Conservation (phyloP, 2,329 filamentous ascomycete species). For the Penicillium griseofulvum region DNA sequence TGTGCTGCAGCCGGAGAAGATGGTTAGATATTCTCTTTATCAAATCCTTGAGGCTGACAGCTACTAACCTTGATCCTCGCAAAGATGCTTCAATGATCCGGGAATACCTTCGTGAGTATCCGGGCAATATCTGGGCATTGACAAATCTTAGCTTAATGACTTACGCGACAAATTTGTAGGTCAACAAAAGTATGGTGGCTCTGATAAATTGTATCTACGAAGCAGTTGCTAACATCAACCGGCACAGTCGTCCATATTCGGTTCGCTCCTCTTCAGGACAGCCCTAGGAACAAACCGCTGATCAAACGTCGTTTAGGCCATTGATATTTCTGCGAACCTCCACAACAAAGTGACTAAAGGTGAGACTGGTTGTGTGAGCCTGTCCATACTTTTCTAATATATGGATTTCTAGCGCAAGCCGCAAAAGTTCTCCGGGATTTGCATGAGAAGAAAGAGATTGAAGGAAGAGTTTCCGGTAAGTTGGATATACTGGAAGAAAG, state of each 20-base stretch:
- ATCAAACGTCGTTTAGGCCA: conserved; percentile 39
- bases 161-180: conserved; percentile 29
- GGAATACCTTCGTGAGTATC: conserved; percentile 50
- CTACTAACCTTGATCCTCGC: conserved; percentile 4
- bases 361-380: conserved; percentile 25
- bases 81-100: conserved; percentile 45
- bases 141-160: not conserved
- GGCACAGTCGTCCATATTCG: conserved; percentile 53
- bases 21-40: conserved; percentile 26
- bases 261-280: conserved; percentile 30
- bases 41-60: not conserved
- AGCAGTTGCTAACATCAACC: conserved; percentile 8
- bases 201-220: not conserved
- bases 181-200: conserved; percentile 47
- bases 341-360: conserved; percentile 60
- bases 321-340: conserved; percentile 60
- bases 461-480: conserved; percentile 55
- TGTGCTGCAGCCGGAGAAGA: conserved; percentile 31
- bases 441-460: conserved; percentile 59
- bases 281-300: not conserved
- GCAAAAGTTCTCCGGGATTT: conserved; percentile 63
- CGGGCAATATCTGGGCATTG: not conserved
- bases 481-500: not conserved
- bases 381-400: not conserved
- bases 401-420: conserved; percentile 47